Base-by-base conservation (phyloP, 208 protist genomes). In the Acanthamoeba healyi region DNA sequence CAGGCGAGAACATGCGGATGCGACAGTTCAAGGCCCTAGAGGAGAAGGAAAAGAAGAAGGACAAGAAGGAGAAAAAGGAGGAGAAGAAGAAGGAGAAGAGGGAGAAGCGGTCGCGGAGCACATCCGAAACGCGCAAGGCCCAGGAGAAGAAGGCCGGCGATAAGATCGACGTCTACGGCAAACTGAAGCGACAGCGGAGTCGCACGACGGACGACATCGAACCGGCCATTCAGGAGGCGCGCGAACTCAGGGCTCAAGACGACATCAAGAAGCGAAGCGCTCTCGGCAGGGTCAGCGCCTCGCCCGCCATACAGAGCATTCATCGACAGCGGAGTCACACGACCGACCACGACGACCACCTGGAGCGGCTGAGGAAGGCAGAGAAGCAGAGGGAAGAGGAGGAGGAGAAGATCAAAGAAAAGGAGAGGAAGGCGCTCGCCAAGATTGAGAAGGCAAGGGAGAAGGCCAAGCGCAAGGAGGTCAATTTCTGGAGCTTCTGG, bases 201-300 rank as follows among this genome's bases (percentile, higher is more conserved):
- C 38, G 77, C 29, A 86, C 77, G 77, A 86, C 77, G n/a, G 77
- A 86, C 44, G 77, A 86, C 77, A 51, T 86, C 77, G 77, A 61
- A 29, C 77, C 42, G 42, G 77, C 77, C 44, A 19, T 58, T 10
- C 44, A 12, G 17, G 32, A 86, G 46, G 77, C 77, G 19, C 22
- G 42, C 29, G 46, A n/a, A 24, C 29, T 12, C 61, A n/a, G 32
- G n/a, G n/a, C n/a, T n/a, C 61, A 70, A n/a, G 46, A 86, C 77
- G 77, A 86, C n/a, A 19, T 38, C 12, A 19, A 19, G 44, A 32
- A 32, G 19, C 67, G 34, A 4, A 79, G 67, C 67, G 67, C 36
- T 32, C 67, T 79, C 19, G 36, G 36, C 36, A 14, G 67, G 36
- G 22, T 34, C 36, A 79, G 22, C 67, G 32, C 34, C 0, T 14